phyloP scores from a whole-genome alignment of 2,329 filamentous ascomycete genomes.

The Trichophyton mentagrophytes region DNA sequence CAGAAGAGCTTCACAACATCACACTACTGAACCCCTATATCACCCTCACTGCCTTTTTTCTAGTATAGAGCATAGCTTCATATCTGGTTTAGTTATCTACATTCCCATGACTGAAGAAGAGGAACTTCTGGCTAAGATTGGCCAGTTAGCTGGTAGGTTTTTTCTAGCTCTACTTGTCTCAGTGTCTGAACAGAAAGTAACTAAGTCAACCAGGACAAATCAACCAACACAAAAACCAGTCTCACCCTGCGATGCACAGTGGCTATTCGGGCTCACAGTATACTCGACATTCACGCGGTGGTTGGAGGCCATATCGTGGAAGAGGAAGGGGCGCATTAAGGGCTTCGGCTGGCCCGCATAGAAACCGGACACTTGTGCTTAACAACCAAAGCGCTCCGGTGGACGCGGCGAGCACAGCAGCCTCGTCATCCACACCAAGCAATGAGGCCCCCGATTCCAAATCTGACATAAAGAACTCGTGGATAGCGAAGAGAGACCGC shows the following conservation, averaged over 20 bases:
- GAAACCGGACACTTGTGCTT: conserved; percentile 52
- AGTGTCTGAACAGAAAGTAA: conserved; percentile 17
- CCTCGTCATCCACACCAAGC: conserved; percentile 18
- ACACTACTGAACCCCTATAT: neutral
- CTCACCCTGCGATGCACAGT: conserved; percentile 12
- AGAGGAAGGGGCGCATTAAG: conserved; percentile 30
- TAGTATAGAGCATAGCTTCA: neutral
- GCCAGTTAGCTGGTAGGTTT: conserved; percentile 43
- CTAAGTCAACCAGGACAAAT: conserved; percentile 50
- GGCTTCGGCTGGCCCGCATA: conserved; percentile 31
- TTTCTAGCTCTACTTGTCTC: conserved; percentile 19
- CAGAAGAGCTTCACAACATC: neutral
- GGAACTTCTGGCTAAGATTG: conserved; percentile 43
- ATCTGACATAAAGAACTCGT: conserved; percentile 34
- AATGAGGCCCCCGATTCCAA: conserved; percentile 21
- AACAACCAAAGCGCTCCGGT: conserved; percentile 34
- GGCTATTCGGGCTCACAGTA: conserved; percentile 18
- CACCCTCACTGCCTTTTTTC: neutral
- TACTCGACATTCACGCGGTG: conserved; percentile 19
- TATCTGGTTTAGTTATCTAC: neutral
- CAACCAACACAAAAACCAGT: conserved; percentile 60
- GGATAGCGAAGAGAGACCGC: conserved; percentile 61
- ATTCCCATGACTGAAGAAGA: conserved; percentile 40
- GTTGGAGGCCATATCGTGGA: conserved; percentile 34
- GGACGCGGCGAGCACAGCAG: conserved; percentile 15